Base-by-base conservation (phyloP, 2,329 filamentous ascomycete species). In the Nemania sp. region DNA sequence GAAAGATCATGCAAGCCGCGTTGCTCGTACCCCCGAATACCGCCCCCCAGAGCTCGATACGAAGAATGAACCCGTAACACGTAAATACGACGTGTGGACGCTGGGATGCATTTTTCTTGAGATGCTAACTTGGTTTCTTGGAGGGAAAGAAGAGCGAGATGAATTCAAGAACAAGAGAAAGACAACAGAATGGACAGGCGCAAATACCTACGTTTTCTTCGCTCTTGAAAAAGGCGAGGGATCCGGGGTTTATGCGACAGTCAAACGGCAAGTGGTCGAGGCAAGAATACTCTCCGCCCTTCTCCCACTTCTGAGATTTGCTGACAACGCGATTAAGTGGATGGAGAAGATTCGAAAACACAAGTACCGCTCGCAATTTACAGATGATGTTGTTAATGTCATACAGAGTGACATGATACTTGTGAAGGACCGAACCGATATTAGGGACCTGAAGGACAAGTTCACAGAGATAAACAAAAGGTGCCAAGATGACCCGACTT, bases 41-140 rank as follows among this genome's bases (percentile, higher is more conserved):
- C 39, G 22, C 22, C 20, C 39, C 28, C 39, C 39, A 3, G 39
- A 41, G 22, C 11, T 26, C 11, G 39, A 41, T n/a, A 41, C 22
- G 22, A 26, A 41, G 17, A 14, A 41, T 11, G 17, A 14, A 22
- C 11, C 14, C 14, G 37, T 41, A 9, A 26, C 39, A 14, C 39
- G 23, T 5, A 26, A 26, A 15, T 26, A 26, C 8, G 39, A 41
- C 14, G 22, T 41, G 22, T 41, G 39, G 39, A 26, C 39, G 28
- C 39, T 41, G 12, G 39, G 39, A 12, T 41, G 39, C 22, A 41
- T 26, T 7, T 41, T 41, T 41, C 39, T 41, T 15, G 39, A 41
- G 39, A 41, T 41, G 39, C 6, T 41, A 6, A n/a, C n/a, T 41
- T 41, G 20, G 20, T 41, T 41, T n/a, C 39, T 41, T 41, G 39